Percentiles rank a stretch among this genome's conserved stretches.
Evolutionary conservation across 129 eudicot genomes (phyloP).

Genomic region (Artemisia tridentata): DNA sequence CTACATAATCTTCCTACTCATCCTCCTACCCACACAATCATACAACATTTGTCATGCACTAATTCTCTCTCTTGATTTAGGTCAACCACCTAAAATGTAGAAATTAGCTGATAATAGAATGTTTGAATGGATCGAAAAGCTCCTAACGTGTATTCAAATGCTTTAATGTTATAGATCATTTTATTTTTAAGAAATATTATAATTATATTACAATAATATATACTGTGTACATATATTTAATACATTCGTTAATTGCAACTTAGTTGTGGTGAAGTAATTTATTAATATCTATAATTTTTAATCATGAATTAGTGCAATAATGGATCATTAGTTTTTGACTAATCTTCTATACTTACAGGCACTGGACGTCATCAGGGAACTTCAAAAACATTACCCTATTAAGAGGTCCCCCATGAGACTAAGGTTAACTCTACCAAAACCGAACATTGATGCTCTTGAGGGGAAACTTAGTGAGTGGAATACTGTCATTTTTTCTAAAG

Average conservation of each 20-base stretch:
- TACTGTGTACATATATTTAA: too few relatives aligned
- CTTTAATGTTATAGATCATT: too few relatives aligned
- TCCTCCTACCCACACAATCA: too few relatives aligned
- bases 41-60: too few relatives aligned
- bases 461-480: constrained; percentile 76
- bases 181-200: too few relatives aligned
- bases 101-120: too few relatives aligned
- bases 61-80: too few relatives aligned
- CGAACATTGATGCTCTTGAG: constrained; percentile 43
- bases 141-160: too few relatives aligned
- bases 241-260: not conserved
- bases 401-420: constrained; percentile 91
- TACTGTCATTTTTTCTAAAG: constrained; percentile 58
- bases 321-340: constrained; percentile 11
- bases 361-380: constrained; percentile 91
- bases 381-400: constrained; percentile 81
- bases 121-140: too few relatives aligned
- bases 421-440: constrained; percentile 49
- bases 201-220: too few relatives aligned
- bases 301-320: not conserved
- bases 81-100: too few relatives aligned
- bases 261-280: not conserved
- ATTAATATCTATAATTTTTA: not conserved
- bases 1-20: too few relatives aligned
- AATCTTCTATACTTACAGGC: constrained; percentile 50